Evolutionary conservation across 495 filamentous ascomycete species (phyloP), one percentile per base, ranked within the genome.

Genomic region (Staphylotrichum tortipilum): DNA sequence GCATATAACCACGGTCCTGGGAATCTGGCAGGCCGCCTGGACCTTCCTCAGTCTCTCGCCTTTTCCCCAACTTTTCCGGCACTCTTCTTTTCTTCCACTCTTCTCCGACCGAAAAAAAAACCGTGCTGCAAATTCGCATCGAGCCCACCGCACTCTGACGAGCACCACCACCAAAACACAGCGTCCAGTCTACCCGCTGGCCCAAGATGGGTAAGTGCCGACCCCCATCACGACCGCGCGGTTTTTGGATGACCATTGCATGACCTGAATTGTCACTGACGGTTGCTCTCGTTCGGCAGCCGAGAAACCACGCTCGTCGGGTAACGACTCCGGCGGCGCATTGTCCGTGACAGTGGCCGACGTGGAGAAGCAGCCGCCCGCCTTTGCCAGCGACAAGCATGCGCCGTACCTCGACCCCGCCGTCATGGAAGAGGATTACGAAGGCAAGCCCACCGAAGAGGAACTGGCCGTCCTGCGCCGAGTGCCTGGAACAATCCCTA

Each of bases 361-460:
- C 34, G 15, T 43, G 22, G 58, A 63, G 45, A 63, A 61, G 50
- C 53, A 49, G 39, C 11, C 45, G 4, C 40, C 44, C 45, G 24
- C 34, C 18, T 41, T 45, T 19, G 38, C 41, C 5, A 39, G 47
- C 44, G 44, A 55, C 41, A 2, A 10, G 8, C 58, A 53, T 35
- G 41, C 52, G 7, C 45, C 57, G 6, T 57, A 55, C 18, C 57
- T 54, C 17, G 56, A 70, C 55, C 59, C 65, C 9, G 48, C 50
- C 18, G 33, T 61, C 43, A 67, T 68, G 59, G 65, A 67, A 15
- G 60, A 56, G 2, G 63, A 72, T 33, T 74, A 74, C 34, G 68
- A 70, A 43, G 69, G 71, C 24, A 68, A 68, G 45, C 80, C 80
- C 2, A 81, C 78, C n/a, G 71, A 75, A 19, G 76, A 81, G 44